Conservation (phyloP, 2,329 filamentous ascomycete genomes). For the Anthostomella pinea region DNA sequence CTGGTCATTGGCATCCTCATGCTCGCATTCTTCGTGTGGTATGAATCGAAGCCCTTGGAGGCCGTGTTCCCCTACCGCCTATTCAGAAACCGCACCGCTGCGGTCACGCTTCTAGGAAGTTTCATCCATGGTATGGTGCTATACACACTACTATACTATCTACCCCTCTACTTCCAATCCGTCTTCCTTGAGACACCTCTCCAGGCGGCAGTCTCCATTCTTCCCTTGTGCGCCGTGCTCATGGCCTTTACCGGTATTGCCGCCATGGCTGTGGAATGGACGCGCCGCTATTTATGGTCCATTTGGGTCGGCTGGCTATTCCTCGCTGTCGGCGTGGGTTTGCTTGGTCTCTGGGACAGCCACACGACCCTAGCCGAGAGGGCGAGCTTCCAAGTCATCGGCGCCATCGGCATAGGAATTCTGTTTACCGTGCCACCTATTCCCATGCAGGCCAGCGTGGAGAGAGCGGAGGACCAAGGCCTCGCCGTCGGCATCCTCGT, state of each 20-base stretch:
- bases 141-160: slow-evolving; percentile 29
- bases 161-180: slow-evolving; percentile 35
- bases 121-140: slow-evolving; percentile 33
- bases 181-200: slow-evolving; percentile 29
- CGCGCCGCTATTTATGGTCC: too few relatives aligned
- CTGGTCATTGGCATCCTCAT: slow-evolving; percentile 29
- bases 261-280: too few relatives aligned
- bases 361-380: too few relatives aligned
- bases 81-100: slow-evolving; percentile 25
- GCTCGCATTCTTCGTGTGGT: slow-evolving; percentile 28
- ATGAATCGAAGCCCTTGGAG: slow-evolving; percentile 26
- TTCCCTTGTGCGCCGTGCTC: slow-evolving; percentile 22
- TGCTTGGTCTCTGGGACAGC: too few relatives aligned
- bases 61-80: slow-evolving; percentile 34
- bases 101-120: slow-evolving; percentile 21
- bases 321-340: too few relatives aligned
- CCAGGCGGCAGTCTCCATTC: slow-evolving; percentile 25
- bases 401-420: too few relatives aligned
- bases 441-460: slow-evolving; percentile 33
- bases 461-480: slow-evolving; percentile 32
- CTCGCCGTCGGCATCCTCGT: slow-evolving; percentile 32
- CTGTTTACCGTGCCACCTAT: slow-evolving; percentile 21
- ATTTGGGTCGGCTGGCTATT: too few relatives aligned
- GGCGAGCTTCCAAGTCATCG: too few relatives aligned
- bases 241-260: too few relatives aligned